Evolutionary conservation across 768 basidiomycete genomes (phyloP).

Genomic region (Lactarius deliciosus): DNA sequence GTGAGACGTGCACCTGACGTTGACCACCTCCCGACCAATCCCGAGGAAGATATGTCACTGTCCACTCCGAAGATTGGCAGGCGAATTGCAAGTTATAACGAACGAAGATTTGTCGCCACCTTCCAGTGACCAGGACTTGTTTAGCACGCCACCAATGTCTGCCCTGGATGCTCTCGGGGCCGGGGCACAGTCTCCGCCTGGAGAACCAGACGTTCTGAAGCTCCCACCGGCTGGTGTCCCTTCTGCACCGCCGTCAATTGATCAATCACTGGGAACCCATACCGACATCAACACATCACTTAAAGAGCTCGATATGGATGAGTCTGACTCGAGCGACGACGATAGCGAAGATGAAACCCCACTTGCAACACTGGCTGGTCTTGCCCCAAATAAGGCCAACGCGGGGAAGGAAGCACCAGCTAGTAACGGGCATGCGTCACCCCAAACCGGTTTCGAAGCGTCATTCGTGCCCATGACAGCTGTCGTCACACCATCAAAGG

Average conservation of each 20-base stretch:
- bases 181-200: slow-evolving; percentile 6
- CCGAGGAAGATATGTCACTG: not conserved
- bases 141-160: slow-evolving; percentile 60
- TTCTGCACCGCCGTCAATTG: slow-evolving; percentile 14
- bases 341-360: slow-evolving; percentile 35
- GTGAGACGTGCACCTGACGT: slow-evolving; percentile 16
- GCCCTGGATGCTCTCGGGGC: slow-evolving; percentile 30
- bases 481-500: not conserved
- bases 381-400: not conserved
- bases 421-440: slow-evolving; percentile 20
- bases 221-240: slow-evolving; percentile 14
- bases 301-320: slow-evolving; percentile 58
- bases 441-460: not conserved
- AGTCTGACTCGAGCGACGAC: slow-evolving; percentile 52
- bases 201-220: slow-evolving; percentile 20
- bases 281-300: slow-evolving; percentile 55
- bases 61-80: slow-evolving; percentile 8
- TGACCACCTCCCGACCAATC: not conserved
- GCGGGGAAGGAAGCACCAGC: slow-evolving; percentile 5
- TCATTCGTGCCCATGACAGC: not conserved
- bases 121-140: slow-evolving; percentile 51
- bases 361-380: slow-evolving; percentile 31
- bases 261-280: slow-evolving; percentile 8
- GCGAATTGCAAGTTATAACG: not conserved
- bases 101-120: slow-evolving; percentile 34